Base-by-base conservation (phyloP, 371 early-diverging fungal genomes). In the Lichtheimia ramosa region DNA sequence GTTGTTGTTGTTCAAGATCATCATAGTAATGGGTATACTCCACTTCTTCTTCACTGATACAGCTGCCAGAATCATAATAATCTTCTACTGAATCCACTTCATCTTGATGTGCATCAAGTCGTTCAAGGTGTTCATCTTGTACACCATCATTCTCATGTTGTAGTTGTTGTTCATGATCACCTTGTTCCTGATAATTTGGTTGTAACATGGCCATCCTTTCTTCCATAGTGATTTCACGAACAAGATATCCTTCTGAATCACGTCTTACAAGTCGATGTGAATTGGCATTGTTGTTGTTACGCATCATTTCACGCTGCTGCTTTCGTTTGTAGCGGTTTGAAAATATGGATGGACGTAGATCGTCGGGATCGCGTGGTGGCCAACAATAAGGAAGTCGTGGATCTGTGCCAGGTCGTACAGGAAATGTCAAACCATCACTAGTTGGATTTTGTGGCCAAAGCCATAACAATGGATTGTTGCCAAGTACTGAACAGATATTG, bases 401-500 rank as follows among this genome's bases (percentile, higher is more conserved):
- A 27, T 64, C 66, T 58, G 70, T 70, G 5, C 66, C 61, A 25
- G 56, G 54, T 20, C 65, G 74, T 16, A 91, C 79, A 14, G 83
- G 69, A 71, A 83, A 94, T 16, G 73, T 61, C n/a, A 92, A 56
- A 5, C 97, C 97, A 52, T 89, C 82, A n/a, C 93, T 92, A 3
- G 70, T 56, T 55, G 79, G 74, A 5, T 43, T 53, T 51, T 73
- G 75, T 7, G 93, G 92, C 76, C 83, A 76, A 62, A 83, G 71
- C 96, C 95, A 96, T 3, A 74, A 40, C 15, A 81, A 39, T 15
- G 78, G 78, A 53, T 72, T 83, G 14, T 75, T 62, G 1, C 98
- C 97, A 53, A 97, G 83, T 3, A 97, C 90, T 12, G 86, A 79
- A 18, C 77, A 81, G 50, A 94, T 87, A 64, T 97, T 97, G 49